Conservation (phyloP, 2,329 filamentous ascomycete species). For the Albifimbria verrucaria region DNA sequence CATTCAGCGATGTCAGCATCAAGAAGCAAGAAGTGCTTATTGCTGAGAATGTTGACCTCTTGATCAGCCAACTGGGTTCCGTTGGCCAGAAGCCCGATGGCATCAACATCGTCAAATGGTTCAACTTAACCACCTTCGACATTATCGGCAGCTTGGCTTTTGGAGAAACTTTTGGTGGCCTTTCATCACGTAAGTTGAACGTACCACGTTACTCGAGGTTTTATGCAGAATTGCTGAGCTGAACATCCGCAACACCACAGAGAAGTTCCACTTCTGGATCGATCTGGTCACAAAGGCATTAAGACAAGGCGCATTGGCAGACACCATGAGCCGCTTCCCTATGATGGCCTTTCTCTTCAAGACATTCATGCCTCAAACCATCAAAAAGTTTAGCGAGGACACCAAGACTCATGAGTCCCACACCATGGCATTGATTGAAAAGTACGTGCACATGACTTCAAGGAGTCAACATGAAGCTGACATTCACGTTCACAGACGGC, state of each 20-base stretch:
- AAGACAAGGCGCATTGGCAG: not conserved
- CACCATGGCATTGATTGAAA: not conserved
- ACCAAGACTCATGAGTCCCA: not conserved
- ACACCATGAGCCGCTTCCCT: not conserved
- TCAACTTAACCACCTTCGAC: not conserved
- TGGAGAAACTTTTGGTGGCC: not conserved
- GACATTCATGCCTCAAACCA: not conserved
- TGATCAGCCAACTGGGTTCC: not conserved
- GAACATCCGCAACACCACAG: not conserved
- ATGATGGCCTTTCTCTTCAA: not conserved
- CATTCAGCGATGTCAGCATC: not conserved
- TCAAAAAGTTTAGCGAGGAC: not conserved
- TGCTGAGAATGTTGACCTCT: not conserved
- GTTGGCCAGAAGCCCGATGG: not conserved
- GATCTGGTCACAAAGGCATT: not conserved
- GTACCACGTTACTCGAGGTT: no score
- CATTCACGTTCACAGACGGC: not conserved
- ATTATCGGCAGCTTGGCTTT: not conserved
- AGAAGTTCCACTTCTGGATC: not conserved
- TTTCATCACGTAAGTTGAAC: not conserved
- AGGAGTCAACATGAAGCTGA: not conserved
- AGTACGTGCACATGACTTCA: not conserved
- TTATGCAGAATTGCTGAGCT: not conserved
- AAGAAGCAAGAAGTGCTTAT: not conserved
- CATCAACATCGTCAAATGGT: not conserved